A percentile compares a stretch with the other conserved stretches of the same genome.
These are phyloP conservation scores for Fusarium subtropicale DNA, from an alignment of 2,329 filamentous ascomycete species.

Conservation along the genomic window DNA sequence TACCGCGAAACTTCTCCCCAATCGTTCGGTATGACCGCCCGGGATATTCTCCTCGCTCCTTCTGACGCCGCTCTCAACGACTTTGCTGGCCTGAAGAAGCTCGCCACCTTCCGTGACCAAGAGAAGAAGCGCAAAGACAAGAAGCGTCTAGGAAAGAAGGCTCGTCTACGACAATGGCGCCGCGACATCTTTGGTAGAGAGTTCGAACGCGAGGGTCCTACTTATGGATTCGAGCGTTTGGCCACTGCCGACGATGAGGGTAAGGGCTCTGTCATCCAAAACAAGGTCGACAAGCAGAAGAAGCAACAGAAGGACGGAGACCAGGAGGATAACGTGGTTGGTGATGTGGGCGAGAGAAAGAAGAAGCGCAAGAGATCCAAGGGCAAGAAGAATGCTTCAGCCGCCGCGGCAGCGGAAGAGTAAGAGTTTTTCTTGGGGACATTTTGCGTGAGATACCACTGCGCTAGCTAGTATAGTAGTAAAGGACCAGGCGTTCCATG, in stretches of 20 bases:
- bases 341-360: conserved; percentile 52
- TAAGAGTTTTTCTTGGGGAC: conserved; percentile 21
- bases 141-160: conserved; percentile 93
- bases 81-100: conserved; percentile 93
- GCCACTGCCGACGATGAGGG: conserved; percentile 46
- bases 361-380: conserved; percentile 67
- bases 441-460: conserved; percentile 38
- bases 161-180: conserved; percentile 87
- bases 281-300: conserved; percentile 32
- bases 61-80: conserved; percentile 88
- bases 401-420: conserved; percentile 39
- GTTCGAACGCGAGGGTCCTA: conserved; percentile 67
- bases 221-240: conserved; percentile 65
- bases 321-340: conserved; percentile 45
- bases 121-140: conserved; percentile 91
- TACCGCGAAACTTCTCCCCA: conserved; percentile 95
- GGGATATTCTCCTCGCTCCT: conserved; percentile 90
- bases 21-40: conserved; percentile 87
- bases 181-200: conserved; percentile 71
- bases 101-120: conserved; percentile 86
- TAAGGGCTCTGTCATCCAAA: conserved; percentile 45
- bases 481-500: conserved; percentile 41
- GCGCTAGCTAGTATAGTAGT: conserved; percentile 32
- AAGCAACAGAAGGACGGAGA: conserved; percentile 15
- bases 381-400: conserved; percentile 53